Evolutionary conservation across 495 filamentous ascomycete species (phyloP).

Genomic region (Cercophora samala): DNA sequence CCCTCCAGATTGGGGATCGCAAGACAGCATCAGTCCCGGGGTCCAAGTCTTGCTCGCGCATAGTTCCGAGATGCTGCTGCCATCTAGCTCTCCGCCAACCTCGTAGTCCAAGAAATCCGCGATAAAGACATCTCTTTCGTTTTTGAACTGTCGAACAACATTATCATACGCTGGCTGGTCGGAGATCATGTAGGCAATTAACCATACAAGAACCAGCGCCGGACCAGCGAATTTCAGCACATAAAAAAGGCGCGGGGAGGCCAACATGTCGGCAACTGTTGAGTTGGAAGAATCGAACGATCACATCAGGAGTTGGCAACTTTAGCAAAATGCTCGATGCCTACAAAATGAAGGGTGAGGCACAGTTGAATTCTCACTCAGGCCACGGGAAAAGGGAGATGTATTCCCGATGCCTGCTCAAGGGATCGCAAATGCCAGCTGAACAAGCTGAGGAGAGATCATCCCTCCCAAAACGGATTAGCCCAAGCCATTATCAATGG

Average conservation of each 20-base stretch:
- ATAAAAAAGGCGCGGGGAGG: slow-evolving; percentile 18
- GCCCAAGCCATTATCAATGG: not conserved
- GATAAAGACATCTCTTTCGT: slow-evolving; percentile 30
- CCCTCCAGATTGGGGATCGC: slow-evolving; percentile 31
- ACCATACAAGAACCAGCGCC: slow-evolving; percentile 21
- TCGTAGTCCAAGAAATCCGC: slow-evolving; percentile 28
- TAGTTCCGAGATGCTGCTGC: slow-evolving; percentile 23
- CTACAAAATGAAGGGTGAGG: not conserved
- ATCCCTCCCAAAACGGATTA: not conserved
- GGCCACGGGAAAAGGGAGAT: not conserved
- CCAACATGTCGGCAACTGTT: slow-evolving; percentile 20
- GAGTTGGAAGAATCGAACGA: not conserved
- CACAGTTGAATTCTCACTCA: not conserved
- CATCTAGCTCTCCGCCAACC: slow-evolving; percentile 35
- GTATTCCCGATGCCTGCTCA: not conserved
- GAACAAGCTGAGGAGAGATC: not conserved
- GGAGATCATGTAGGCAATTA: slow-evolving; percentile 17
- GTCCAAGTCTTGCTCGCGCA: slow-evolving; percentile 35
- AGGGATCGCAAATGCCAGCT: not conserved
- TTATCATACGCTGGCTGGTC: slow-evolving; percentile 17
- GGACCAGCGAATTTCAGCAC: slow-evolving; percentile 23
- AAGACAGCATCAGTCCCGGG: slow-evolving; percentile 32
- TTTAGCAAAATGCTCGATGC: not conserved
- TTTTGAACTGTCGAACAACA: slow-evolving; percentile 25
- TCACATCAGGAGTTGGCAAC: not conserved